Percentiles rank a stretch among this genome's conserved stretches.
Conservation (phyloP, 148 eudicot species). For the Bassia scoparia region DNA sequence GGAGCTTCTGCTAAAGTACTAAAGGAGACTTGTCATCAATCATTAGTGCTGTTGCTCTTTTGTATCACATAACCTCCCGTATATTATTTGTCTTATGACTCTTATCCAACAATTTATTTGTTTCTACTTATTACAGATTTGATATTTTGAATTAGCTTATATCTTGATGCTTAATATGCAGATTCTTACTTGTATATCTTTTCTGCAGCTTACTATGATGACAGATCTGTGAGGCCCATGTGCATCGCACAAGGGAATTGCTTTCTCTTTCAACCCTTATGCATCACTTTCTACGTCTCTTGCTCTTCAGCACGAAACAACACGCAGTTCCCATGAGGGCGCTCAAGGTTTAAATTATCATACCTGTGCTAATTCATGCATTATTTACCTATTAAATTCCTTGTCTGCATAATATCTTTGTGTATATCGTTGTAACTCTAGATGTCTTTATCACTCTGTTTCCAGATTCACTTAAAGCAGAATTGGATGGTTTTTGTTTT, state of each 20-base stretch:
- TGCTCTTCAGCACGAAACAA: conserved; percentile 77
- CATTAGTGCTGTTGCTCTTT: background rate
- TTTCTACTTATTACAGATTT: no score
- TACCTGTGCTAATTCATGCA: background rate
- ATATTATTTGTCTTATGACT: no score
- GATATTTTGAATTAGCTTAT: background rate
- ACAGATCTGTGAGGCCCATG: conserved; percentile 95
- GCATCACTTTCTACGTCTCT: conserved; percentile 87
- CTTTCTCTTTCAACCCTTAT: conserved; percentile 77
- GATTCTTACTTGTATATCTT: conserved; percentile 21
- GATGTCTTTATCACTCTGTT: background rate
- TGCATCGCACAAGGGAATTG: conserved; percentile 89
- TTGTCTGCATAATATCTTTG: background rate
- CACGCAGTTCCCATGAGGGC: conserved; percentile 43
- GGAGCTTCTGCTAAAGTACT: background rate
- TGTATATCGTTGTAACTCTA: background rate
- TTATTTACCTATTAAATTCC: background rate
- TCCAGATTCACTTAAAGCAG: conserved; percentile 56
- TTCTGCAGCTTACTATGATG: conserved; percentile 84
- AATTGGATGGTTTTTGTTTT: conserved; percentile 74
- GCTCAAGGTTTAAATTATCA: conserved; percentile 52
- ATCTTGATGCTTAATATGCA: background rate
- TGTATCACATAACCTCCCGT: no score
- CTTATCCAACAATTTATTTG: no score
- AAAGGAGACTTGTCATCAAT: background rate